Evolutionary conservation across 257 asterid species (phyloP), one percentile per base, ranked within the genome.

Genomic region (Plantago elongata): DNA sequence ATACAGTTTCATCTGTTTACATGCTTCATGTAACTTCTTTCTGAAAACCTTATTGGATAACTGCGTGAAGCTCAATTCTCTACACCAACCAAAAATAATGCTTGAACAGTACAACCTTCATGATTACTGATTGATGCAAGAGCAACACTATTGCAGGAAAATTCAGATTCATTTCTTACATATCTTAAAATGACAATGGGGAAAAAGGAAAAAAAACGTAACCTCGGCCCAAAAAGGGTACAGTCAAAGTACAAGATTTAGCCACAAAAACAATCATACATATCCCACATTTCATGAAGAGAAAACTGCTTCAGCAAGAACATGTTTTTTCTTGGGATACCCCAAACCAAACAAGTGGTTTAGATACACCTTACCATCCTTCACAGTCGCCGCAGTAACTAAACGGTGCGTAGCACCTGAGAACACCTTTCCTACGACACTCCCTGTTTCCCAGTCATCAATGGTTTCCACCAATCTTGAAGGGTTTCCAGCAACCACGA

Each of bases 301-400:
- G 67, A 93, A 93, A 56, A 72, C 76, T 49, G 96, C 96, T 75
- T 93, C 96, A 63, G 79, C 63, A 16, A 93, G 87, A 44, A 85
- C 66, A 76, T 93, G 99, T 66, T 85, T 89, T 74, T 65, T 86
- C 74, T 67, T 83, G 11, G 99, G 96, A 55, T 84, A 93, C 29
- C 99, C 99, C 72, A 93, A 66, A 18, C 97, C 97, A 69, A 89
- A 13, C n/a, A 93, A 9, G 63, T 89, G 99, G 69, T 77, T 89
- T 43, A 93, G 43, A 52, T 93, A 93, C 42, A 79, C 88, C 76
- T 80, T 89, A 9, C 79, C 96, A 27, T 89, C 96, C 79, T 93
- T 89, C 66, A 83, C 90, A 0, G 85, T 78, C 6, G 96, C 88
- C 0, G 95, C 85, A 0, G 97, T 82, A 18, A 75, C 79, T 43